Percentiles rank a stretch among this genome's conserved stretches.
phyloP scores from a whole-genome alignment of 768 basidiomycete species.

The Mycena venus region DNA sequence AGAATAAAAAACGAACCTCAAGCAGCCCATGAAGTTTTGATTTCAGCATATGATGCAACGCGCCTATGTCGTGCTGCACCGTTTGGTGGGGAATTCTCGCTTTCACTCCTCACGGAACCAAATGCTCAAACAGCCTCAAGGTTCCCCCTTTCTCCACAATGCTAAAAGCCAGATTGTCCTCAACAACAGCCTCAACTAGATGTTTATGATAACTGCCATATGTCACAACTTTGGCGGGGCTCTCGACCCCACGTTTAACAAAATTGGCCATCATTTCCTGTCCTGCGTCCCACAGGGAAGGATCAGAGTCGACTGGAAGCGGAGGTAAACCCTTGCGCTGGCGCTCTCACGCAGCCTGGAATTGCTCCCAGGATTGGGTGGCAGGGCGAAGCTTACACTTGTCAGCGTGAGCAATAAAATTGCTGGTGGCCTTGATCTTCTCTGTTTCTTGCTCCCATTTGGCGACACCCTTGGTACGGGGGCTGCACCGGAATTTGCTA shows the following conservation, averaged over 20 bases:
- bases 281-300: no score
- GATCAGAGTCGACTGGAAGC: no score
- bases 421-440: constrained; percentile 12
- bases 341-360: not conserved
- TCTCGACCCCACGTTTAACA: constrained; percentile 16
- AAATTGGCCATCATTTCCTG: no score
- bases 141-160: constrained; percentile 11
- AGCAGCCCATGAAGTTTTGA: not conserved
- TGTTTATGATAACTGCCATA: constrained; percentile 8
- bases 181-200: constrained; percentile 10
- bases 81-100: constrained; percentile 24
- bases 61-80: constrained; percentile 8
- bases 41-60: not conserved
- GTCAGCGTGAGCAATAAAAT: constrained; percentile 15
- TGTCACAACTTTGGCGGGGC: constrained; percentile 15
- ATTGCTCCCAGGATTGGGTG: constrained; percentile 10
- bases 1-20: not conserved
- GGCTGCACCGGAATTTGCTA: not conserved
- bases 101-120: not conserved
- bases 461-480: not conserved
- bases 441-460: not conserved
- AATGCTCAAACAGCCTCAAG: constrained; percentile 5
- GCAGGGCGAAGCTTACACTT: not conserved
- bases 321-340: not conserved
- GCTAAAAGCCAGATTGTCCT: constrained; percentile 21